Evolutionary conservation across 2,329 filamentous ascomycete genomes (phyloP).

Genomic region (Volutella citrinella): DNA sequence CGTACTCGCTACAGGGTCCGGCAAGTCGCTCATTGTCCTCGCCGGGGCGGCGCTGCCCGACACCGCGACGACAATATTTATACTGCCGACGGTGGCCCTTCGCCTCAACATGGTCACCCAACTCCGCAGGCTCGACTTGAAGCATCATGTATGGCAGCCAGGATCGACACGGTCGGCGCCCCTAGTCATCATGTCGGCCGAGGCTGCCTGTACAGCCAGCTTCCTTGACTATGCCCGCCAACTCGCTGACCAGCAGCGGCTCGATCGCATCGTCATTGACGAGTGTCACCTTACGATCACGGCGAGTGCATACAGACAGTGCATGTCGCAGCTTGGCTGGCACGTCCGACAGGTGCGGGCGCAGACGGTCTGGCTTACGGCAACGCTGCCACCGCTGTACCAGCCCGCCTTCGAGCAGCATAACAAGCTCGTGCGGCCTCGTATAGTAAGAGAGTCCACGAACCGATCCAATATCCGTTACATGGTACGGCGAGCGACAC

Average conservation of each 20-base stretch:
- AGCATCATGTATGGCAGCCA: neutral
- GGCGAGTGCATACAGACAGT: slow-evolving; percentile 1
- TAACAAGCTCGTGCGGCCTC: no score
- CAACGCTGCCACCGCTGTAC: no score
- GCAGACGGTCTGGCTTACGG: no score
- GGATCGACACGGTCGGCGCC: slow-evolving; percentile 1
- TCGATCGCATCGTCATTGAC: slow-evolving; percentile 3
- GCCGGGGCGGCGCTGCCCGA: neutral
- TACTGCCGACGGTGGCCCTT: slow-evolving; percentile 1
- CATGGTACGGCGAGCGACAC: no score
- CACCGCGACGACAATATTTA: slow-evolving; percentile 1
- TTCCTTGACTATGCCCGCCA: slow-evolving; percentile 1
- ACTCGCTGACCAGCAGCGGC: neutral
- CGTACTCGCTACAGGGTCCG: slow-evolving; percentile 1
- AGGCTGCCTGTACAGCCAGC: neutral
- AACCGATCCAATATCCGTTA: no score
- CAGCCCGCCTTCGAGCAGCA: no score
- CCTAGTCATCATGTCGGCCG: slow-evolving; percentile 2
- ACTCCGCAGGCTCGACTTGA: neutral
- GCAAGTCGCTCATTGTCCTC: no score
- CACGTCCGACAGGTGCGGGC: no score
- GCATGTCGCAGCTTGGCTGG: slow-evolving; percentile 2
- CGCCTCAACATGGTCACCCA: slow-evolving; percentile 1
- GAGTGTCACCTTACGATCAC: slow-evolving; percentile 4
- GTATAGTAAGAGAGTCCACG: no score